Base-by-base conservation (phyloP, 1,284 basidiomycete genomes). In the Cystobasidium sp. region DNA sequence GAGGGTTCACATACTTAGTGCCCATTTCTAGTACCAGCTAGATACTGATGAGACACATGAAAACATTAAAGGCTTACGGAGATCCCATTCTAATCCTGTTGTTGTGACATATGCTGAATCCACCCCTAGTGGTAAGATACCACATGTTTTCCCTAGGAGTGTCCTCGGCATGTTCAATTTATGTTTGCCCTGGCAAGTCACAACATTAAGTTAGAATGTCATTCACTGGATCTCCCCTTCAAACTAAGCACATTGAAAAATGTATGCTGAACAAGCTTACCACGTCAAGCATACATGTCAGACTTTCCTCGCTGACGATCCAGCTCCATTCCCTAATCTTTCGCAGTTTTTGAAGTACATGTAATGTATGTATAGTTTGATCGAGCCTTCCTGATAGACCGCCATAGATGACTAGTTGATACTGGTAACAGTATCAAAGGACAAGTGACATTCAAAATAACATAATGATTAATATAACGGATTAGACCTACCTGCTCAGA, bases 331-430 rank as follows among this genome's bases (percentile, higher is more conserved):
- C 82, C 22, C 91, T 84, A 8, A 81, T 85, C 77, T 85, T 86
- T 20, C 92, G 88, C 0, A 95, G 84, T 81, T 93, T 94, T 84
- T 94, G 88, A 2, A 99, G 83, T 49, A 90, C 87, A 5, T 93
- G 91, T 41, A 98, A 86, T 0, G 93, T 92, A 79, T 97, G 94
- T 1, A 96, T 84, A 0, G 94, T 97, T 81, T 99, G 96, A 80
- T 99, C 97, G 3, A 99, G 85, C 14, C 96, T 88, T 0, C 96
- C 97, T 0, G 91, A 87, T 1, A 99, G 85, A 0, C 96, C 96
- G 5, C 96, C 95, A 1, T 95, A 87, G 61, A 99, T 84, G 63
- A 98, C 84, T 14, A 94, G 85, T 43, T 89, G 87, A 77, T 89
- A 88, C 85, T 88, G 84, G 79, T 46, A 61, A 20, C n/a, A 20